A percentile compares a stretch with the other conserved stretches of the same genome.
phyloP scores from a whole-genome alignment of 108 stramenopile genomes.

The Skeletonema menzelii region DNA sequence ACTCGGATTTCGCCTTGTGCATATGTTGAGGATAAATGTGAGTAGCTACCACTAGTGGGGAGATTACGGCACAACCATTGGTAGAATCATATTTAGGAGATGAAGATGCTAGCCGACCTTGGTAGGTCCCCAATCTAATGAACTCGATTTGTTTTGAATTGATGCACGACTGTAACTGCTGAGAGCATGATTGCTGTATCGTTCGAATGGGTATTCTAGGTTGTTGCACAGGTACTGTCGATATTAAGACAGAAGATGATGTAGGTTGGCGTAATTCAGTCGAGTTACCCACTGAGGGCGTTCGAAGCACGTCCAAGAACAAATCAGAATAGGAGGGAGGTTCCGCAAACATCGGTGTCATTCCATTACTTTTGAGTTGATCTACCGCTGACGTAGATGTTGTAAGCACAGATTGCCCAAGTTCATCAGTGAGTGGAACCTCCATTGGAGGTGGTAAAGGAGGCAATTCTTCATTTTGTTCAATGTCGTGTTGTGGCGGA shows the following conservation, averaged over 20 bases:
- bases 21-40: conserved; percentile 38
- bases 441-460: conserved; percentile 43
- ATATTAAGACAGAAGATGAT: conserved; percentile 11
- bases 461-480: conserved; percentile 3
- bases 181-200: conserved; percentile 8
- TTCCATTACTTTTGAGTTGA: conserved; percentile 48
- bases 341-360: conserved; percentile 33
- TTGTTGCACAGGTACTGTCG: not conserved
- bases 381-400: conserved; percentile 26
- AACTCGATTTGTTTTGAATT: conserved; percentile 60
- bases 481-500: not conserved
- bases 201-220: conserved; percentile 19
- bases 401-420: conserved; percentile 16
- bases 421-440: conserved; percentile 35
- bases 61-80: conserved; percentile 91
- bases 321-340: conserved; percentile 32
- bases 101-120: conserved; percentile 58
- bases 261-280: conserved; percentile 13
- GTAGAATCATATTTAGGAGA: conserved; percentile 58
- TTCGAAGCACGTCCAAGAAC: conserved; percentile 34
- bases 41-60: conserved; percentile 72
- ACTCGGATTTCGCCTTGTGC: not conserved
- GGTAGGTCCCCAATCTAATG: conserved; percentile 69
- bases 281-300: conserved; percentile 9
- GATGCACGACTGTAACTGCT: conserved; percentile 37